phyloP scores from a whole-genome alignment of 2,329 filamentous ascomycete genomes.

The Pseudogymnoascus sp. region DNA sequence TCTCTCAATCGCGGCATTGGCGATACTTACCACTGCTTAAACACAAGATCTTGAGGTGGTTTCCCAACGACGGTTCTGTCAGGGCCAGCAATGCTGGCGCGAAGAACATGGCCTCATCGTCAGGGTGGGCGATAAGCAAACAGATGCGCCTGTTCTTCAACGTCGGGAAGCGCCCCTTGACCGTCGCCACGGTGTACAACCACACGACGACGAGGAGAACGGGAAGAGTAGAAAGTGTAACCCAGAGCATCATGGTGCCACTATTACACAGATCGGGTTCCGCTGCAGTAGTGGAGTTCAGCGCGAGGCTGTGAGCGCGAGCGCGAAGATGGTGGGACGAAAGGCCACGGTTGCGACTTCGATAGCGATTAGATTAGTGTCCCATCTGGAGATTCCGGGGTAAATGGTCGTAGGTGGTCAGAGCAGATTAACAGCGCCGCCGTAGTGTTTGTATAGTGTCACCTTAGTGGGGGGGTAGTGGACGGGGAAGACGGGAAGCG shows the following conservation, averaged over 20 bases:
- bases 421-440: slow-evolving; percentile 2
- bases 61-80: slow-evolving; percentile 69
- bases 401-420: background rate
- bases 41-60: slow-evolving; percentile 91
- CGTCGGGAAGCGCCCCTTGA: slow-evolving; percentile 50
- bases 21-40: slow-evolving; percentile 64
- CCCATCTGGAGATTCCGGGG: background rate
- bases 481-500: background rate
- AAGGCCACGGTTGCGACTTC: slow-evolving; percentile 6
- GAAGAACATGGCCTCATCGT: slow-evolving; percentile 99
- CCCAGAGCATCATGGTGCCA: slow-evolving; percentile 9
- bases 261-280: slow-evolving; percentile 7
- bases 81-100: slow-evolving; percentile 81
- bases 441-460: background rate
- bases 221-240: slow-evolving; percentile 29
- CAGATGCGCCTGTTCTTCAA: slow-evolving; percentile 80
- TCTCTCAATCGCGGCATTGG: slow-evolving; percentile 13
- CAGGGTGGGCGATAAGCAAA: slow-evolving; percentile 90
- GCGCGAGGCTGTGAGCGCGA: slow-evolving; percentile 8
- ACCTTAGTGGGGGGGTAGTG: background rate
- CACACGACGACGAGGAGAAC: slow-evolving; percentile 33
- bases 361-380: slow-evolving; percentile 5
- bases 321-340: background rate
- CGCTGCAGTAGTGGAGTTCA: slow-evolving; percentile 4
- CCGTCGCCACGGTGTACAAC: slow-evolving; percentile 30